Conservation (phyloP, 2,329 filamentous ascomycete genomes). For the Sporothrix luriei region DNA sequence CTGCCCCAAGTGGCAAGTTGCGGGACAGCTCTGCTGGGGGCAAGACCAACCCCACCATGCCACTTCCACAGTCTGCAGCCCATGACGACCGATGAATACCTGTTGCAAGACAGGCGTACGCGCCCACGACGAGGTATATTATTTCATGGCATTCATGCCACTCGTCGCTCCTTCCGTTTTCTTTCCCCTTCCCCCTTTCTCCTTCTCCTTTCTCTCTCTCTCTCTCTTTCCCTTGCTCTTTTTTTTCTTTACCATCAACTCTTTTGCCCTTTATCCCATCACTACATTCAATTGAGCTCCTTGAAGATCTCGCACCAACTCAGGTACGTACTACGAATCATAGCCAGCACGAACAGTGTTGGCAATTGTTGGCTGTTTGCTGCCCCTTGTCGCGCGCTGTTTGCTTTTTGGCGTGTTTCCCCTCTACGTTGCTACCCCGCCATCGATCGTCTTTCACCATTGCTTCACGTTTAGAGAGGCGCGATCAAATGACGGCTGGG, state of each 20-base stretch:
- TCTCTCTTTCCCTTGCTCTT: slow-evolving; percentile 9
- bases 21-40: slow-evolving; percentile 24
- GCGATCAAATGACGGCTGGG: neutral
- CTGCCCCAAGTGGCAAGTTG: slow-evolving; percentile 26
- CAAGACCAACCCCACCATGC: slow-evolving; percentile 29
- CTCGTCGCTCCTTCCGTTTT: slow-evolving; percentile 6
- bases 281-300: slow-evolving; percentile 26
- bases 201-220: slow-evolving; percentile 9
- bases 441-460: slow-evolving; percentile 11
- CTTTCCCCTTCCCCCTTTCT: slow-evolving; percentile 8
- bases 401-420: neutral
- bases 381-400: slow-evolving; percentile 7
- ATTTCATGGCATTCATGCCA: slow-evolving; percentile 33
- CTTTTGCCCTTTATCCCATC: slow-evolving; percentile 12
- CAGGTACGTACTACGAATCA: slow-evolving; percentile 17
- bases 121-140: slow-evolving; percentile 28
- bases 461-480: neutral
- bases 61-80: slow-evolving; percentile 18
- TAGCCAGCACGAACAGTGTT: neutral
- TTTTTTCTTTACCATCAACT: slow-evolving; percentile 15
- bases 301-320: slow-evolving; percentile 6
- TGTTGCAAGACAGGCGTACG: slow-evolving; percentile 22
- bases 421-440: slow-evolving; percentile 21
- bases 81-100: slow-evolving; percentile 21
- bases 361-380: neutral